Conservation (phyloP, 805 yeast species). For the Wickerhamiella azymoides region DNA sequence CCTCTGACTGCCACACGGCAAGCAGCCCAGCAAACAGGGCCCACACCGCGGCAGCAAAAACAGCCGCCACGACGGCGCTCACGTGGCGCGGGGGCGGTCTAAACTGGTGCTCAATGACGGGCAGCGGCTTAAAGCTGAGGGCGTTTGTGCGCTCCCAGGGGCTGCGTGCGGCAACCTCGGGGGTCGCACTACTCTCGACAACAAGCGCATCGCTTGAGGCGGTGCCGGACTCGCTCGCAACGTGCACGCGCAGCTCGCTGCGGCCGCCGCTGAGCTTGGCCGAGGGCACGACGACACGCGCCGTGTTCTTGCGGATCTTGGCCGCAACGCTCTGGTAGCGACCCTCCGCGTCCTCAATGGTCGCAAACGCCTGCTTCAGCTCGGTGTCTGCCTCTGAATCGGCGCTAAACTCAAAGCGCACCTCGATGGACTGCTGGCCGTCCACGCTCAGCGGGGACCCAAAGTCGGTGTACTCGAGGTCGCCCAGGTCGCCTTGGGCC, state of each 20-base stretch:
- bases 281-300: constrained; percentile 20
- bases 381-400: constrained; percentile 10
- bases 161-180: background rate
- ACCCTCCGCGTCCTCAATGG: constrained; percentile 8
- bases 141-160: constrained; percentile 9
- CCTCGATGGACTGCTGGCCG: constrained; percentile 14
- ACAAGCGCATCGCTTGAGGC: background rate
- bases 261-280: constrained; percentile 1
- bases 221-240: constrained; percentile 20
- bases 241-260: constrained; percentile 8
- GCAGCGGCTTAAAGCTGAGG: constrained; percentile 29
- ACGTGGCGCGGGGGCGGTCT: constrained; percentile 40
- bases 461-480: constrained; percentile 1
- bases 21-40: constrained; percentile 32
- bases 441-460: constrained; percentile 4
- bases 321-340: constrained; percentile 16
- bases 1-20: constrained; percentile 29
- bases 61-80: constrained; percentile 35
- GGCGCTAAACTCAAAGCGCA: constrained; percentile 11
- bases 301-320: constrained; percentile 23
- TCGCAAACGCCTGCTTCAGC: constrained; percentile 15
- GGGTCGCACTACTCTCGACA: background rate
- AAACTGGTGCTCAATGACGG: constrained; percentile 55
- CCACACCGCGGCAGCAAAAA: constrained; percentile 35
- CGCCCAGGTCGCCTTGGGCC: background rate